A percentile compares a stretch with the other conserved stretches of the same genome.
These are phyloP conservation scores for Striga hermonthica DNA, from an alignment of 305 asterid species.

Conservation along the genomic window DNA sequence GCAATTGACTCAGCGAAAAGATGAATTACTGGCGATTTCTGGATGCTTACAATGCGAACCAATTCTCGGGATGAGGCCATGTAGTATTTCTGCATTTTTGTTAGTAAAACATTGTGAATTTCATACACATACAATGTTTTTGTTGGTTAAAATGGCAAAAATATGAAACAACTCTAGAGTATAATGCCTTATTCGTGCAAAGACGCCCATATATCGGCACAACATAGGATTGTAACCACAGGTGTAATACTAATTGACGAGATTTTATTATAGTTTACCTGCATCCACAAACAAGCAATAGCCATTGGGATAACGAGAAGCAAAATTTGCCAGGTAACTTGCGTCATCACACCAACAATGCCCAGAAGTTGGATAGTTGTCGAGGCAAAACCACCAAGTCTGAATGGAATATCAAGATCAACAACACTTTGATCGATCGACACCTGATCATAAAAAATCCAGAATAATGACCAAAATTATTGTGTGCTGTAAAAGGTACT, in stretches of 20 bases:
- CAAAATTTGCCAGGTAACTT: conserved; percentile 95
- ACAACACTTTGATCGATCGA: conserved; percentile 97
- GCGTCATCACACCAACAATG: conserved; percentile 94
- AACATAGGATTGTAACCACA: too few species aligned
- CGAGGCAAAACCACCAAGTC: conserved; percentile 99
- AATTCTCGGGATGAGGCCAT: conserved; percentile 99
- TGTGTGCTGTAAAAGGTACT: too few species aligned
- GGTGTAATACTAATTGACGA: too few species aligned
- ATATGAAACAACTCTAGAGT: too few species aligned
- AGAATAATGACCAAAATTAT: too few species aligned
- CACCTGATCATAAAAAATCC: conserved; percentile 53
- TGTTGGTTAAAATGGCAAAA: too few species aligned
- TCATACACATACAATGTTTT: not conserved
- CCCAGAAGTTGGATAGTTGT: conserved; percentile 97
- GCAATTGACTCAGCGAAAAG: conserved; percentile 93
- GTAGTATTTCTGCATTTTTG: conserved; percentile 78
- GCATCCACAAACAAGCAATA: conserved; percentile 98
- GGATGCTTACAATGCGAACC: conserved; percentile 98
- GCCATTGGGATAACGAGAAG: conserved; percentile 98
- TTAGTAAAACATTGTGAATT: conserved; percentile 12
- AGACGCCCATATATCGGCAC: too few species aligned
- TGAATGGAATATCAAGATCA: conserved; percentile 98
- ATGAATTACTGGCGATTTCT: conserved; percentile 94
- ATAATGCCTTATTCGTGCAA: too few species aligned
- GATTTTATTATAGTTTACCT: conserved; percentile 44